Evolutionary conservation across 1,284 basidiomycete species (phyloP).

Genomic region (Moesziomyces sp.): DNA sequence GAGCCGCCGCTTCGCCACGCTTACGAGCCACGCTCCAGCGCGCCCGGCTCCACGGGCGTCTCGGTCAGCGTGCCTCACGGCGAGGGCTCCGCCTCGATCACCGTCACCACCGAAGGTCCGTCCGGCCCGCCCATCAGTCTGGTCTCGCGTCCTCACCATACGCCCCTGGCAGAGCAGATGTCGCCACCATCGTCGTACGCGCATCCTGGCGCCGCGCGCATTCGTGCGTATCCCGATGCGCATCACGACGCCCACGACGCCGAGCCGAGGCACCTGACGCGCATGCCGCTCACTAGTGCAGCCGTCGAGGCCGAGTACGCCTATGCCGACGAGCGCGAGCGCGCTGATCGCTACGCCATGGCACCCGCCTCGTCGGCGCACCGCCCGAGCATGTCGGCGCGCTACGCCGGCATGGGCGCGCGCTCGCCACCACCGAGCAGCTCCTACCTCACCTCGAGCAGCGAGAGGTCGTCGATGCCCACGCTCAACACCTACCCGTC

Average conservation of each 20-base stretch:
- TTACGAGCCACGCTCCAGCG: constrained; percentile 19
- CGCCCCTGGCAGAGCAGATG: constrained; percentile 7
- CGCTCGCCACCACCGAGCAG: constrained; percentile 22
- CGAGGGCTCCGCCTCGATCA: constrained; percentile 35
- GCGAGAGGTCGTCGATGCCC: constrained; percentile 36
- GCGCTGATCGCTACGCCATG: constrained; percentile 20
- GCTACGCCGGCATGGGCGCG: constrained; percentile 6
- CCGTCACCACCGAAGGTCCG: constrained; percentile 16
- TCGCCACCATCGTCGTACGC: constrained; percentile 24
- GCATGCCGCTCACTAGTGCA: constrained; percentile 9
- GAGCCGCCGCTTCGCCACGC: constrained; percentile 4
- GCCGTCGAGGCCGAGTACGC: constrained; percentile 22
- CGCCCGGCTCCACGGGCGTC: constrained; percentile 2
- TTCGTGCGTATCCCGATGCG: constrained; percentile 21
- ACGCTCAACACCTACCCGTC: constrained; percentile 22
- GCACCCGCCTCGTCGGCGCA: constrained; percentile 11
- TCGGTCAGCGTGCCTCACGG: constrained; percentile 34
- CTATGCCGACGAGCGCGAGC: constrained; percentile 21
- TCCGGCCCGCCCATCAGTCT: constrained; percentile 12
- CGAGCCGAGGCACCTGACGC: constrained; percentile 15
- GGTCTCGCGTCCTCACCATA: constrained; percentile 13
- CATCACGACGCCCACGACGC: constrained; percentile 22
- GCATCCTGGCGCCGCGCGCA: constrained; percentile 15
- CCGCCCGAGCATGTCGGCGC: constrained; percentile 19
- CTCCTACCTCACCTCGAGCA: constrained; percentile 28